Evolutionary conservation across 106 monocot genomes (phyloP), one percentile per base, ranked within the genome.

Genomic region (Platanthera guangdongensis): DNA sequence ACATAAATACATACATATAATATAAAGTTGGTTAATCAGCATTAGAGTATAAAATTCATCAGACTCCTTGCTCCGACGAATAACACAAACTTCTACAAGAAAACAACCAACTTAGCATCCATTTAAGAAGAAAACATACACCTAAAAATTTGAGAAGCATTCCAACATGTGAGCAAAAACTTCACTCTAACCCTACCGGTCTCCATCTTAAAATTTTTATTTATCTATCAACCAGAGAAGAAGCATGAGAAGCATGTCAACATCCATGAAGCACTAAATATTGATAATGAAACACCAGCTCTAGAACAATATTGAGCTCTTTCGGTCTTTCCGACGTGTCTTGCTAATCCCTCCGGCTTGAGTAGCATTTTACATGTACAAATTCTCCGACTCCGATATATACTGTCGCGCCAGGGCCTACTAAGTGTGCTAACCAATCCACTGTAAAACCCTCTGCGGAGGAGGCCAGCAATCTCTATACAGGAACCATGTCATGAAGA

Each of bases 351-450:
- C 74, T 88, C 84, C 6, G 88, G 78, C 81, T 84, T 91, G 21
- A 54, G 52, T 67, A 88, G 76, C 91, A 91, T 91, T 73, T 78
- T 86, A 25, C 68, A 46, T 52, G 57, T 91, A 91, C 75, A 91
- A 74, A 32, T 84, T 86, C 78, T 91, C 86, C 81, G 88, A 54
- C 52, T 88, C 82, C 12, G 21, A 48, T 0, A 80, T 55, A 65
- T 84, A 88, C 63, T 32, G 52, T 78, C 8, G 52, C 76, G 9
- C 48, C 77, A 14, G 77, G 53, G 10, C 91, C 88, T 10, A 78
- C 67, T 60, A 91, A 59, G 71, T 52, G 52, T 30, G 73, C 83
- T 47, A 87, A 68, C 28, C 77, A 79, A 51, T 83, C 87, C 3
- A 82, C 18, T 28, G 65, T 87, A 55, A 87, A 87, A 16, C 87